These are phyloP conservation scores for Quercus alba DNA, from an alignment of 306 rosid species.

Conservation along the genomic window DNA sequence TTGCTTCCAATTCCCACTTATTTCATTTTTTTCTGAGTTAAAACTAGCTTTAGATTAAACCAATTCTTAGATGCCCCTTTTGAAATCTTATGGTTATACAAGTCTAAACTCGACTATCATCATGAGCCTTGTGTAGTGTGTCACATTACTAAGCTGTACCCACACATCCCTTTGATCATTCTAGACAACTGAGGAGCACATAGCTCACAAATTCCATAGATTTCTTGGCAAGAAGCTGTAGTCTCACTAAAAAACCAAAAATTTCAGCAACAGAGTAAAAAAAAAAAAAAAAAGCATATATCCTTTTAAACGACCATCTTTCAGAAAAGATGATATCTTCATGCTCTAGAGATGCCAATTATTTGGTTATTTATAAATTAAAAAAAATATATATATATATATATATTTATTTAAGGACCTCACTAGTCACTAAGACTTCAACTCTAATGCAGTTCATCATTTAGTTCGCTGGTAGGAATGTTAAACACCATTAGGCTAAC, in stretches of 20 bases:
- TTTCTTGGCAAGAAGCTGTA: background rate
- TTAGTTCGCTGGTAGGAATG: background rate
- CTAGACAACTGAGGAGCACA: background rate
- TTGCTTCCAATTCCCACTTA: conserved; percentile 14
- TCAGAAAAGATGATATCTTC: background rate
- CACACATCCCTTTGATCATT: background rate
- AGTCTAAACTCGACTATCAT: no score
- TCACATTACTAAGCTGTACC: background rate
- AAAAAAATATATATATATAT: background rate
- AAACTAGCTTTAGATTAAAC: background rate
- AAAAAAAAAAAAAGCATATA: background rate
- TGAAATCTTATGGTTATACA: no score
- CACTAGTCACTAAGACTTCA: background rate
- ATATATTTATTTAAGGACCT: background rate
- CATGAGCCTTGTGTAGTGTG: no score
- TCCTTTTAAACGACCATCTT: background rate
- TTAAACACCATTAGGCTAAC: background rate
- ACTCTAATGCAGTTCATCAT: background rate
- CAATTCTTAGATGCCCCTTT: no score
- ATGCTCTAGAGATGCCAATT: background rate
- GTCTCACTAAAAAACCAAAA: background rate
- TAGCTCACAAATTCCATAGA: background rate
- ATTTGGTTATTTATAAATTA: background rate
- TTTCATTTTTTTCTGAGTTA: background rate
- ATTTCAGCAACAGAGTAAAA: background rate